Percentiles rank a stretch among this genome's conserved stretches.
These are phyloP conservation scores for Erucastrum elatum DNA, from an alignment of 345 rosid genomes.

Conservation along the genomic window DNA sequence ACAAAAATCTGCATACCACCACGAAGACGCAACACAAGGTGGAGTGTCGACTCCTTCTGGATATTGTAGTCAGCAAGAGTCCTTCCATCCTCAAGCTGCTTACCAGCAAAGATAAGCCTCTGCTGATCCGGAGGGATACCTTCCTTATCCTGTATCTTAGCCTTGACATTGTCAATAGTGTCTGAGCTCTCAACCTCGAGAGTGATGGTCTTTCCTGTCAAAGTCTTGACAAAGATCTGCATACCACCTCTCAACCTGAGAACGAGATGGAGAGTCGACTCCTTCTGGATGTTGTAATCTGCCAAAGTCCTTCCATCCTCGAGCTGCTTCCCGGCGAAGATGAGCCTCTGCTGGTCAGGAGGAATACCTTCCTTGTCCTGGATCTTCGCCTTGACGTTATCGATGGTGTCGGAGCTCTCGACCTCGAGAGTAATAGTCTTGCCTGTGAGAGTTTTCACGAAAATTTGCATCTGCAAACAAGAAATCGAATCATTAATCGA, in stretches of 20 bases:
- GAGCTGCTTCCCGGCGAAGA: neutral
- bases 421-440: neutral
- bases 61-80: conserved; percentile 38
- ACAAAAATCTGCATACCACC: conserved; percentile 32
- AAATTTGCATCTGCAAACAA: conserved; percentile 39
- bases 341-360: neutral
- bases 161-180: conserved; percentile 35
- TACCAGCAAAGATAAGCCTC: conserved; percentile 35
- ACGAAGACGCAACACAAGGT: too few species aligned
- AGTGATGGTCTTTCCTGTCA: conserved; percentile 21
- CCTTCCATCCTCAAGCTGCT: conserved; percentile 30
- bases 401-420: neutral
- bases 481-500: neutral
- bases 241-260: neutral
- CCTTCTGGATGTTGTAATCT: neutral
- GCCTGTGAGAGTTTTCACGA: conserved; percentile 28
- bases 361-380: neutral
- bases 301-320: neutral
- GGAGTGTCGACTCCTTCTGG: conserved; percentile 39
- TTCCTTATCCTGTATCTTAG: conserved; percentile 33
- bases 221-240: neutral
- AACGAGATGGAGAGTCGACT: neutral
- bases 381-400: neutral
- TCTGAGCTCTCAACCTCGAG: conserved; percentile 31
- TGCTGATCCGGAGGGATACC: conserved; percentile 41